phyloP scores from a whole-genome alignment of 2,329 filamentous ascomycete genomes.

The Salinomyces thailandicus region DNA sequence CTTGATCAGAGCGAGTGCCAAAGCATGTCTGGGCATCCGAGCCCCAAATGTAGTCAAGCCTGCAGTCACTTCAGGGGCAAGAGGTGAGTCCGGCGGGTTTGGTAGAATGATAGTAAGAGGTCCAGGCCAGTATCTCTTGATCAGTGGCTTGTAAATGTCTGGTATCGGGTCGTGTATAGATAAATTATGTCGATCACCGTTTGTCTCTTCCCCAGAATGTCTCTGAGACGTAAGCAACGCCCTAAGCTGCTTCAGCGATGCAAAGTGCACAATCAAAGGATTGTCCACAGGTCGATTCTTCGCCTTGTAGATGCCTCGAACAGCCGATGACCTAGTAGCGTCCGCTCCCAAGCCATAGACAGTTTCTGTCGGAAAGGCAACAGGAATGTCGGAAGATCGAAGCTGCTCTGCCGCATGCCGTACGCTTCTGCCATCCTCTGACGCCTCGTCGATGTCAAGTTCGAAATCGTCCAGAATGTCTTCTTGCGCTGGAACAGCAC shows the following conservation, averaged over 20 bases:
- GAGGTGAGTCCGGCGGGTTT: conserved; percentile 54
- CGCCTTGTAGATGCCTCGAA: conserved; percentile 82
- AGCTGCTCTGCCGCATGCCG: conserved; percentile 57
- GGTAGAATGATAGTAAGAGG: conserved; percentile 84
- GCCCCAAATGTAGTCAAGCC: conserved; percentile 76
- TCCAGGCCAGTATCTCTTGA: conserved; percentile 84
- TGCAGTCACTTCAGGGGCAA: conserved; percentile 89
- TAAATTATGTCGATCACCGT: conserved; percentile 12
- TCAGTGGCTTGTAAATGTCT: conserved; percentile 63
- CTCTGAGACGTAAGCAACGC: conserved; percentile 42
- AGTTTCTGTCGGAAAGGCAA: conserved; percentile 95
- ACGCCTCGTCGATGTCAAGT: conserved; percentile 22
- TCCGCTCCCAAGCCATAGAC: conserved; percentile 97
- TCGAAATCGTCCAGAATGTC: conserved; percentile 28
- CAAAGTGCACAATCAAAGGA: conserved; percentile 85
- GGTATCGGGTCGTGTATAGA: conserved; percentile 47
- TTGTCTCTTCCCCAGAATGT: conserved; percentile 6
- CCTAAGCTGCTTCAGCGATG: conserved; percentile 67
- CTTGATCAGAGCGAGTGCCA: conserved; percentile 82
- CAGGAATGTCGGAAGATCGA: conserved; percentile 57
- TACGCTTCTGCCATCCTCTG: conserved; percentile 43
- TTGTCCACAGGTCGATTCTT: conserved; percentile 91
- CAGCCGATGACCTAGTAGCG: conserved; percentile 72
- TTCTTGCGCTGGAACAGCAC: conserved; percentile 16
- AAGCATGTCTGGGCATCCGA: conserved; percentile 72